phyloP scores from a whole-genome alignment of 108 stramenopile species.

The Nitzschia sp. region DNA sequence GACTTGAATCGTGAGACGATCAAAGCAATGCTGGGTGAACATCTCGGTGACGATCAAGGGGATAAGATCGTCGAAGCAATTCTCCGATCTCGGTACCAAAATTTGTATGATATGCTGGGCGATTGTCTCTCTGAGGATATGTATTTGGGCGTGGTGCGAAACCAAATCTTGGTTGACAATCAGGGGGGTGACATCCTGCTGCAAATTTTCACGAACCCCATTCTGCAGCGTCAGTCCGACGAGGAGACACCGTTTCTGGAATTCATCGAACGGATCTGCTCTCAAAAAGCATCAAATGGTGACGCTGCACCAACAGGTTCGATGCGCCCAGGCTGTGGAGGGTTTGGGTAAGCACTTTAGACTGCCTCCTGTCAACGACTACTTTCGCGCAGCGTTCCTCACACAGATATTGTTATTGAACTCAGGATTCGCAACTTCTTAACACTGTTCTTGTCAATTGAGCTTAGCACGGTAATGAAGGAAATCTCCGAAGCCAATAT shows the following conservation, averaged over 20 bases:
- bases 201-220: conserved; percentile 84
- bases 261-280: conserved; percentile 77
- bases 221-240: conserved; percentile 57
- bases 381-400: too few relatives aligned
- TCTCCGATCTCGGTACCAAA: conserved; percentile 67
- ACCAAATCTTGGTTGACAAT: conserved; percentile 86
- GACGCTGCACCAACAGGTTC: conserved; percentile 53
- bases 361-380: too few relatives aligned
- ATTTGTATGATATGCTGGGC: conserved; percentile 69
- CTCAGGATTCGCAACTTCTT: conserved; percentile 78
- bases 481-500: conserved; percentile 57
- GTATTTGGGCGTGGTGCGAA: conserved; percentile 74
- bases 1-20: conserved; percentile 30
- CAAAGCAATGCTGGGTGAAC: not conserved
- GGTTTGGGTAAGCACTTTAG: conserved; percentile 30
- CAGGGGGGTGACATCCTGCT: conserved; percentile 62
- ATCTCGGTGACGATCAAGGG: conserved; percentile 31
- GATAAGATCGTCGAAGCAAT: conserved; percentile 49
- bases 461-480: conserved; percentile 76
- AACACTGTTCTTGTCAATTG: conserved; percentile 82
- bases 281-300: conserved; percentile 31
- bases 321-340: conserved; percentile 47
- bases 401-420: too few relatives aligned
- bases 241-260: conserved; percentile 89
- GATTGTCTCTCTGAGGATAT: conserved; percentile 65